A percentile compares a stretch with the other conserved stretches of the same genome.
Evolutionary conservation across 1,284 basidiomycete species (phyloP).

Genomic region (Irpex sp.): DNA sequence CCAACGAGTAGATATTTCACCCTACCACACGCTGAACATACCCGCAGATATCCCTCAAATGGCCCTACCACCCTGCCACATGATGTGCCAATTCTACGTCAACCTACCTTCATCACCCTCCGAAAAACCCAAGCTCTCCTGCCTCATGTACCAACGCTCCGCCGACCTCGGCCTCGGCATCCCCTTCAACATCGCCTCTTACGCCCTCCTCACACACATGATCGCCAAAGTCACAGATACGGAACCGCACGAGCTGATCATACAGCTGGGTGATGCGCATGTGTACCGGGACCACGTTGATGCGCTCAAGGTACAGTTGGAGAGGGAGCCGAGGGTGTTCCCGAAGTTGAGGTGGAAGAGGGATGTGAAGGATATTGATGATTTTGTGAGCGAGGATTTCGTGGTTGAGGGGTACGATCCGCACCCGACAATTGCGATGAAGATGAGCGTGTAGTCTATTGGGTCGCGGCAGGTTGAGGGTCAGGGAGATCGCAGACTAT

Average conservation of each 20-base stretch:
- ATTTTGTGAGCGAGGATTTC: constrained; percentile 79
- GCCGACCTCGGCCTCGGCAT: constrained; percentile 96
- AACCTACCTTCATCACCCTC: constrained; percentile 63
- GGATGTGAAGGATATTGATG: constrained; percentile 72
- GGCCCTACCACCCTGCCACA: constrained; percentile 97
- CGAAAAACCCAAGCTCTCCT: constrained; percentile 76
- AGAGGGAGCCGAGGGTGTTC: constrained; percentile 76
- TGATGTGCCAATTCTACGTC: constrained; percentile 99
- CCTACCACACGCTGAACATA: not conserved
- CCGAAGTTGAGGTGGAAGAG: constrained; percentile 76
- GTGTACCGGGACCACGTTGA: constrained; percentile 93
- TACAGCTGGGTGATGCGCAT: constrained; percentile 95
- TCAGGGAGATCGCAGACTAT: not conserved
- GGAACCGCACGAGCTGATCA: constrained; percentile 82
- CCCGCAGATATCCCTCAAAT: constrained; percentile 79
- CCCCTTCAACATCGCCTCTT: constrained; percentile 98
- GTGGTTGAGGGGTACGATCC: constrained; percentile 85
- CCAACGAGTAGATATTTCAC: not conserved
- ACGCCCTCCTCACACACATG: constrained; percentile 95
- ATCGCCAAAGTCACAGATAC: constrained; percentile 88
- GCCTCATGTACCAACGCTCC: constrained; percentile 97
- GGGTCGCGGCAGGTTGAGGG: not conserved
- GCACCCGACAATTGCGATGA: constrained; percentile 88
- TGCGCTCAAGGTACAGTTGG: constrained; percentile 78
- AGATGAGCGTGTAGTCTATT: constrained; percentile 96